These are phyloP conservation scores for Rutstroemia sp. DNA, from an alignment of 2,329 filamentous ascomycete genomes.

Conservation along the genomic window DNA sequence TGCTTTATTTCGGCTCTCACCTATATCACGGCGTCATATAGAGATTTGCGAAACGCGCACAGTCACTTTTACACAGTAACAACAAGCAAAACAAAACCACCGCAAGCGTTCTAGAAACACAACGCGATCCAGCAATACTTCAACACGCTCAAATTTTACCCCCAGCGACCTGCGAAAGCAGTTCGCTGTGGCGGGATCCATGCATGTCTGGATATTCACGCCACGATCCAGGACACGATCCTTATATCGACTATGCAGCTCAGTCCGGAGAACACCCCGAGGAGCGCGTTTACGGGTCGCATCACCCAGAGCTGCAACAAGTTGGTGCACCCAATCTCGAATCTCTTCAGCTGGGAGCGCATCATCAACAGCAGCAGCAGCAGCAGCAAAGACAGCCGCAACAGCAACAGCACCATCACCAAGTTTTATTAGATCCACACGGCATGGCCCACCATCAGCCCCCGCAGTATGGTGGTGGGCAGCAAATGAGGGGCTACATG, in stretches of 20 bases:
- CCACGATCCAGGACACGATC: slow-evolving; percentile 43
- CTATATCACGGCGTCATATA: slow-evolving; percentile 28
- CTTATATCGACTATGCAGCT: slow-evolving; percentile 68
- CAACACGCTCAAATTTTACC: slow-evolving; percentile 37
- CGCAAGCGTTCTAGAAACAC: slow-evolving; percentile 24
- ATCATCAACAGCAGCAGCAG: slow-evolving; percentile 45
- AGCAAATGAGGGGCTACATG: slow-evolving; percentile 43
- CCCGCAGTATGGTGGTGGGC: slow-evolving; percentile 40
- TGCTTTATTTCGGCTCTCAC: slow-evolving; percentile 25
- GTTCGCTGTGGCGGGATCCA: slow-evolving; percentile 70
- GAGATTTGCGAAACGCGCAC: slow-evolving; percentile 24
- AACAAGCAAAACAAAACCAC: slow-evolving; percentile 22
- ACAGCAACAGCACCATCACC: slow-evolving; percentile 45
- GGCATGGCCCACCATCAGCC: slow-evolving; percentile 45
- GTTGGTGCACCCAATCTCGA: slow-evolving; percentile 26
- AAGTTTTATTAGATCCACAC: slow-evolving; percentile 48
- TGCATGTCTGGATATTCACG: slow-evolving; percentile 57
- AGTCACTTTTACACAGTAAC: slow-evolving; percentile 23
- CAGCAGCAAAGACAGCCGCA: slow-evolving; percentile 46
- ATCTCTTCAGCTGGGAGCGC: slow-evolving; percentile 33
- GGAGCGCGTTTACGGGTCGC: slow-evolving; percentile 54
- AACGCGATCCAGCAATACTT: slow-evolving; percentile 27
- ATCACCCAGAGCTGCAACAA: slow-evolving; percentile 29
- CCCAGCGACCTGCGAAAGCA: slow-evolving; percentile 66
- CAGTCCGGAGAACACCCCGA: slow-evolving; percentile 58